Conservation (phyloP, 179 eudicot species). For the Monotropa hypopitys region DNA sequence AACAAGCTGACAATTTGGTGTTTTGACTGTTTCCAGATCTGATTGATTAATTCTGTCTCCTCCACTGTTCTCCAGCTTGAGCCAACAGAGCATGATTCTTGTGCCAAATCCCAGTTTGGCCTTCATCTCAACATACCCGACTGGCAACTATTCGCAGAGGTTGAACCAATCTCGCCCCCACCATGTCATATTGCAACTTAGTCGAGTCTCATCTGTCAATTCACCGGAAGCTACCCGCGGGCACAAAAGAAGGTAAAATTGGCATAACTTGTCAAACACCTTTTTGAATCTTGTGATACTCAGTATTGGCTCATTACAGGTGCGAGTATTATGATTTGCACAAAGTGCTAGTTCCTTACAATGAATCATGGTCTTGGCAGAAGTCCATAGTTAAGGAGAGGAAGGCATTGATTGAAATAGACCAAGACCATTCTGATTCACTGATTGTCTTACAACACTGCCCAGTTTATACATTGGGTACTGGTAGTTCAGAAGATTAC, state of each 20-base stretch:
- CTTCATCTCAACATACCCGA: neutral
- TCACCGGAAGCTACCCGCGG: neutral
- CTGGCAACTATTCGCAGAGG: constrained; percentile 8
- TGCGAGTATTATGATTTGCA: constrained; percentile 55
- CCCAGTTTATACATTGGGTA: constrained; percentile 88
- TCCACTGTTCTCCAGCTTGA: neutral
- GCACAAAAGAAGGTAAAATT: constrained; percentile 20
- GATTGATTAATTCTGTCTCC: neutral
- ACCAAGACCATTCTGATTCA: constrained; percentile 51
- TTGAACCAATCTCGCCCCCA: neutral
- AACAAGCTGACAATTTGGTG: too few species aligned
- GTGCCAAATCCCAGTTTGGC: constrained; percentile 4
- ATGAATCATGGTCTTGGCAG: constrained; percentile 75
- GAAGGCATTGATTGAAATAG: constrained; percentile 33
- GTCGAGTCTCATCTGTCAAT: constrained; percentile 2
- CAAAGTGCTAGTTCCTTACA: constrained; percentile 57
- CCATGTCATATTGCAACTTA: neutral
- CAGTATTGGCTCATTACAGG: constrained; percentile 9
- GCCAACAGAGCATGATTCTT: constrained; percentile 2
- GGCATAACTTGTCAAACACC: neutral
- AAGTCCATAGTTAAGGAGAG: constrained; percentile 56
- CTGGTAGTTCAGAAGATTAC: constrained; percentile 59
- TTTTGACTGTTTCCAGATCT: too few species aligned
- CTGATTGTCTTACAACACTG: constrained; percentile 69
- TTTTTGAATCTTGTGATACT: neutral